phyloP scores from a whole-genome alignment of 1,139 yeast species.

The Yamadazyma taylorii region DNA sequence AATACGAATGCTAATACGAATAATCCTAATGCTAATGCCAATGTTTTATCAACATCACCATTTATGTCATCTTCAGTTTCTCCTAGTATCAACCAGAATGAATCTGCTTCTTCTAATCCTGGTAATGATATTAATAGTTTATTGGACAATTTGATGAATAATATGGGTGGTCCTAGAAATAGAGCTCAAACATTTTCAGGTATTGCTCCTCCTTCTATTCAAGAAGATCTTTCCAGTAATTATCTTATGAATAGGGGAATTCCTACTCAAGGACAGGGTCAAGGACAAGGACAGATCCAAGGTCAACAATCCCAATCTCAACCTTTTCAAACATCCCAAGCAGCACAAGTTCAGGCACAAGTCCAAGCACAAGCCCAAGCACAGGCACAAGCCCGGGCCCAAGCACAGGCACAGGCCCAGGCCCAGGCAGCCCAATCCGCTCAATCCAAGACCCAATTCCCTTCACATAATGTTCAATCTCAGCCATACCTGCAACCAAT shows the following conservation, averaged over 20 bases:
- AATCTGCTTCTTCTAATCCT: too few species aligned
- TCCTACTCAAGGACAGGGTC: conserved; percentile 5
- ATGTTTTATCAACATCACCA: conserved; percentile 17
- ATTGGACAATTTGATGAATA: conserved; percentile 35
- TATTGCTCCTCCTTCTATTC: conserved; percentile 27
- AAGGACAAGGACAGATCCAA: conserved; percentile 7
- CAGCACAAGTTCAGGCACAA: conserved; percentile 1
- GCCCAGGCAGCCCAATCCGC: conserved; percentile 4
- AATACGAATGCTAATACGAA: too few species aligned
- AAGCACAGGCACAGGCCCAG: conserved; percentile 7
- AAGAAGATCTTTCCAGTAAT: conserved; percentile 12
- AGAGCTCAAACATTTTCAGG: conserved; percentile 49
- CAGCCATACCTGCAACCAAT: conserved; percentile 9
- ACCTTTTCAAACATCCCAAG: conserved; percentile 3
- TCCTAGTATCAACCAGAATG: neutral
- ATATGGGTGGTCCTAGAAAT: conserved; percentile 25
- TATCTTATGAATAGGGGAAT: neutral
- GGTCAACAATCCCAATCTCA: conserved; percentile 4
- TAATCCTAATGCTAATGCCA: too few species aligned
- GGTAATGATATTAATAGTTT: conserved; percentile 30
- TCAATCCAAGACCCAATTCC: conserved; percentile 1
- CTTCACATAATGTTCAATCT: conserved; percentile 1
- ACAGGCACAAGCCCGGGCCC: conserved; percentile 6
- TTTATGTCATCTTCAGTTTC: conserved; percentile 12
- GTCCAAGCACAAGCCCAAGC: conserved; percentile 5